These are phyloP conservation scores for Saturnispora besseyi DNA, from an alignment of 805 yeast species.

Conservation along the genomic window DNA sequence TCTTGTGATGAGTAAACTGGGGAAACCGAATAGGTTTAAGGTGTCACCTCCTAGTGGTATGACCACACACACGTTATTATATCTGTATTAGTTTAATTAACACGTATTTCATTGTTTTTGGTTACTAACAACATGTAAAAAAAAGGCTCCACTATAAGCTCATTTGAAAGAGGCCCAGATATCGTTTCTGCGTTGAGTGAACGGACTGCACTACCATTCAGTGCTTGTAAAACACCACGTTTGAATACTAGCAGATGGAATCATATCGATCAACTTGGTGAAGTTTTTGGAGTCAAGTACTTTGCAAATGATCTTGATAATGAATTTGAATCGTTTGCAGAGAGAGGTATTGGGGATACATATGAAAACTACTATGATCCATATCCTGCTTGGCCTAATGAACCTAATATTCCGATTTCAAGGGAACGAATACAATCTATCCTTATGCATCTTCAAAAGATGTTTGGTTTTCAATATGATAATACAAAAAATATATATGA, in stretches of 20 bases:
- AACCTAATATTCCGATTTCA: constrained; percentile 37
- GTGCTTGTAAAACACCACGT: constrained; percentile 39
- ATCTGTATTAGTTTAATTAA: too few relatives aligned
- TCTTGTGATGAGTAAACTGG: too few relatives aligned
- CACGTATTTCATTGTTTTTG: too few relatives aligned
- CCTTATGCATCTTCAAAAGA: constrained; percentile 40
- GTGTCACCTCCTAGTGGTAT: too few relatives aligned
- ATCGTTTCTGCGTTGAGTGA: constrained; percentile 22
- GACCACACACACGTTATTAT: too few relatives aligned
- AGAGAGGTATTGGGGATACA: constrained; percentile 31
- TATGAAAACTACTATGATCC: constrained; percentile 40
- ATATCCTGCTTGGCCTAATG: constrained; percentile 44
- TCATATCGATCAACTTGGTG: constrained; percentile 30
- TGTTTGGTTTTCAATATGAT: constrained; percentile 65
- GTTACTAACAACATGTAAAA: too few relatives aligned
- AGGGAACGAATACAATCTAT: constrained; percentile 48
- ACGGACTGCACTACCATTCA: constrained; percentile 25
- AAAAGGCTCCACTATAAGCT: too few relatives aligned
- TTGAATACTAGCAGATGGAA: constrained; percentile 37
- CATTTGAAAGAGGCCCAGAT: background rate
- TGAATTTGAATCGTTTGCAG: constrained; percentile 19
- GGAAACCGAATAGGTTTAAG: too few relatives aligned
- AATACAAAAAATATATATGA: constrained; percentile 61
- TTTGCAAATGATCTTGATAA: constrained; percentile 29
- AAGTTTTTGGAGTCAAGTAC: constrained; percentile 24